Conservation (phyloP, 1,139 yeast species). For the Saccharomyces hybrid region DNA sequence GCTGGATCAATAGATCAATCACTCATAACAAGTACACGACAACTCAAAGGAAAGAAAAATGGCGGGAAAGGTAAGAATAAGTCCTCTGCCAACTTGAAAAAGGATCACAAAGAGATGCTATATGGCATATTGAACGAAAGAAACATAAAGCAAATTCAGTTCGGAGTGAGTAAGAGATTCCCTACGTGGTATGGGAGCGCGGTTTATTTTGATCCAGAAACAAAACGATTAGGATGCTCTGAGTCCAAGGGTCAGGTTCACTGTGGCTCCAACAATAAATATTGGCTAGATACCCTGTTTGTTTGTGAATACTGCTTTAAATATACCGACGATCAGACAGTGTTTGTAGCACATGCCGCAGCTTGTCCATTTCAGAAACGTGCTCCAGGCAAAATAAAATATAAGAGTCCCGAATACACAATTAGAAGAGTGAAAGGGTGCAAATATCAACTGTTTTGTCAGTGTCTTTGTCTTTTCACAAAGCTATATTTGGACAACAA, state of each 20-base stretch:
- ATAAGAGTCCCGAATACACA: slow-evolving; percentile 48
- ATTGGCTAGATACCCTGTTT: slow-evolving; percentile 55
- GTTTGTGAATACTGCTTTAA: slow-evolving; percentile 84
- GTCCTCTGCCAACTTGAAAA: background rate
- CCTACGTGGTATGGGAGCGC: slow-evolving; percentile 84
- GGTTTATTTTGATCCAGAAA: slow-evolving; percentile 50
- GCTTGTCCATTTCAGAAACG: slow-evolving; percentile 41
- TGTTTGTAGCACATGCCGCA: slow-evolving; percentile 38
- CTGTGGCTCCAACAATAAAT: slow-evolving; percentile 7
- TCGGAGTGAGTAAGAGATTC: slow-evolving; percentile 53
- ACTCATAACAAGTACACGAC: background rate
- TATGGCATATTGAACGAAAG: slow-evolving; percentile 56
- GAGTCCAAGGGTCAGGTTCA: slow-evolving; percentile 1
- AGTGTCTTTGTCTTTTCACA: slow-evolving; percentile 75
- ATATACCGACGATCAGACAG: slow-evolving; percentile 45
- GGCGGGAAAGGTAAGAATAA: slow-evolving; percentile 6
- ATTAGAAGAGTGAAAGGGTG: slow-evolving; percentile 65
- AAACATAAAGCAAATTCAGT: slow-evolving; percentile 56
- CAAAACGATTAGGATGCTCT: slow-evolving; percentile 26
- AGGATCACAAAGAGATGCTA: slow-evolving; percentile 31
- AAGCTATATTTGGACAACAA: slow-evolving; percentile 87
- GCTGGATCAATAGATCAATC: background rate
- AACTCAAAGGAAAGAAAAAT: background rate
- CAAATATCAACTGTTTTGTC: slow-evolving; percentile 60
- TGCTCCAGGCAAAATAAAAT: slow-evolving; percentile 62